These are phyloP conservation scores for Aspergillus egyptiacus DNA, from an alignment of 495 filamentous ascomycete genomes.

Conservation along the genomic window DNA sequence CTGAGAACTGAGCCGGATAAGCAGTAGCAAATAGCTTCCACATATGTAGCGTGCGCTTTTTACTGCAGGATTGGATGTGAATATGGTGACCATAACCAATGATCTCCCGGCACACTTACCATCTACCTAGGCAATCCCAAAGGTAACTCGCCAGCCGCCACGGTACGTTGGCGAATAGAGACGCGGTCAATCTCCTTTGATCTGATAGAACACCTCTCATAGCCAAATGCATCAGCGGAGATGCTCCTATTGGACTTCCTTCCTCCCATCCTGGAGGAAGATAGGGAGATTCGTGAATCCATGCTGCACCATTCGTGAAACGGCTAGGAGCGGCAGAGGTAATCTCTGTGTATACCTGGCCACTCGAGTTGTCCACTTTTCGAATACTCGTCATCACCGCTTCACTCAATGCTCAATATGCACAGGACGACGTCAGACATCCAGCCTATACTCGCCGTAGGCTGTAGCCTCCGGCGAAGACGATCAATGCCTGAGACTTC, in stretches of 20 bases:
- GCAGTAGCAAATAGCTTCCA: constrained; percentile 38
- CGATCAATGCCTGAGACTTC: no score
- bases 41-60: constrained; percentile 35
- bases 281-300: constrained; percentile 36
- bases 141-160: constrained; percentile 35
- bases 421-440: no score
- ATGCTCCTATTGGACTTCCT: constrained; percentile 20
- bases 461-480: no score
- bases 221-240: constrained; percentile 30
- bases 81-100: constrained; percentile 4
- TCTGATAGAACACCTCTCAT: constrained; percentile 27
- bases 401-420: no score
- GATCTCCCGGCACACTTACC: constrained; percentile 16
- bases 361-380: constrained; percentile 2
- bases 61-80: constrained; percentile 18
- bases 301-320: constrained; percentile 22
- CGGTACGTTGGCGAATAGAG: constrained; percentile 29
- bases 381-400: not conserved
- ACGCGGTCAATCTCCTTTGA: constrained; percentile 25
- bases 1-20: constrained; percentile 31
- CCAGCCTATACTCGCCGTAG: no score
- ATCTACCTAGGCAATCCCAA: constrained; percentile 32
- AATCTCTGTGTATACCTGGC: constrained; percentile 16
- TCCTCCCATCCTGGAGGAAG: constrained; percentile 24
- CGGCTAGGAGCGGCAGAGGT: not conserved